Evolutionary conservation across 139 green algal species (phyloP), one percentile per base, ranked within the genome.

Genomic region (Trebouxia sp.): DNA sequence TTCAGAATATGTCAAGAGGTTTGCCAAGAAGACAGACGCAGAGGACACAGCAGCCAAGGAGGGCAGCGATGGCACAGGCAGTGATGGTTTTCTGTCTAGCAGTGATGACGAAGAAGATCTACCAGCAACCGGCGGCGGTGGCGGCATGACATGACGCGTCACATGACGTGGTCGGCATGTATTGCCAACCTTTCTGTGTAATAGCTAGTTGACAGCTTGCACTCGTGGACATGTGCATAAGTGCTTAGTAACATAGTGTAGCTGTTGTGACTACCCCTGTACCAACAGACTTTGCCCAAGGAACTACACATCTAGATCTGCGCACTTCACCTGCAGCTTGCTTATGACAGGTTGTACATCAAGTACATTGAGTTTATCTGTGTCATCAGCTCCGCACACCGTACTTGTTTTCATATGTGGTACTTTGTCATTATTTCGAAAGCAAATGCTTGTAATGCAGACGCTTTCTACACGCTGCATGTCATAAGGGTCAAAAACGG

Each of bases 1-100:
- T 78, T 83, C 89, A 95, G 92, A 96, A 8, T 95, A 95, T 78
- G 92, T 95, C 41, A 74, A 87, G 47, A 87, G 91, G 10, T 96
- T 92, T 82, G 93, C 93, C 4, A 79, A 84, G 45, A 47, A 85
- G 15, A 89, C 92, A 74, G 75, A 92, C 74, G 76, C 53, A 14
- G 72, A 75, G 30, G 79, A 87, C 4, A 43, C 75, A 15, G 66
- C 76, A 10, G 78, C 84, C 32, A 84, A 86, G 22, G 82, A 74
- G 20, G 82, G 80, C 6, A 89, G 83, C 41, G 88, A 89, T 28
- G 85, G 84, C 2, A 87, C 84, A 28, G 67, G 70, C 32, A 84
- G 82, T 42, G 91, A 88, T 14, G 89, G 87, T 43, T 96, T 94
- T 82, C 82, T 96, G 1, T 93, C 90, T 7, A 88, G 77, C 72